These are phyloP conservation scores for Sporothrix euskadiensis DNA, from an alignment of 2,329 filamentous ascomycete genomes.

Conservation along the genomic window DNA sequence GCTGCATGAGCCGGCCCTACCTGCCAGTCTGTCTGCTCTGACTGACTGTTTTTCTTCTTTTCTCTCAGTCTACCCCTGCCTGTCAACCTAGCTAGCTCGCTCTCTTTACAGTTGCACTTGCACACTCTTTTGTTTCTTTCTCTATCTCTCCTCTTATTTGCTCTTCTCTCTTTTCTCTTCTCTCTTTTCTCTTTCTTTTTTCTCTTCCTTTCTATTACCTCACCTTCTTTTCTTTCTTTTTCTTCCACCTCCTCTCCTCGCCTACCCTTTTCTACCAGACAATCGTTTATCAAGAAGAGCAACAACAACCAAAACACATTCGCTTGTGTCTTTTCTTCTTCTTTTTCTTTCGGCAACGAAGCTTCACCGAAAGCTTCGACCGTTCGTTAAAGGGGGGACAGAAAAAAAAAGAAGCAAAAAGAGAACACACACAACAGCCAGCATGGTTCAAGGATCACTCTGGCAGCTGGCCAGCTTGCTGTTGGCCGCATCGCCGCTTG, in stretches of 20 bases:
- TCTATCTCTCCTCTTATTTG: neutral
- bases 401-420: neutral
- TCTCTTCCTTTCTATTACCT: neutral
- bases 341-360: neutral
- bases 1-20: constrained; percentile 4
- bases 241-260: neutral
- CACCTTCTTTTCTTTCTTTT: neutral
- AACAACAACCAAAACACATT: constrained; percentile 18
- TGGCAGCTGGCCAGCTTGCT: constrained; percentile 25
- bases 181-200: neutral
- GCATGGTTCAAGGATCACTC: constrained; percentile 8
- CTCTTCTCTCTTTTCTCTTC: neutral
- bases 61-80: neutral
- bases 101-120: neutral
- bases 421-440: neutral
- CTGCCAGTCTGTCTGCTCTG: neutral
- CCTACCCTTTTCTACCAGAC: neutral
- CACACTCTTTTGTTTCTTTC: neutral
- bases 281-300: constrained; percentile 16
- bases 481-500: neutral
- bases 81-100: constrained; percentile 1
- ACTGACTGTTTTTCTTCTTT: neutral
- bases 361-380: neutral
- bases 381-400: neutral
- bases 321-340: constrained; percentile 4